Base-by-base conservation (phyloP, 2,329 filamentous ascomycete genomes). In the Neofusicoccum parvum region DNA sequence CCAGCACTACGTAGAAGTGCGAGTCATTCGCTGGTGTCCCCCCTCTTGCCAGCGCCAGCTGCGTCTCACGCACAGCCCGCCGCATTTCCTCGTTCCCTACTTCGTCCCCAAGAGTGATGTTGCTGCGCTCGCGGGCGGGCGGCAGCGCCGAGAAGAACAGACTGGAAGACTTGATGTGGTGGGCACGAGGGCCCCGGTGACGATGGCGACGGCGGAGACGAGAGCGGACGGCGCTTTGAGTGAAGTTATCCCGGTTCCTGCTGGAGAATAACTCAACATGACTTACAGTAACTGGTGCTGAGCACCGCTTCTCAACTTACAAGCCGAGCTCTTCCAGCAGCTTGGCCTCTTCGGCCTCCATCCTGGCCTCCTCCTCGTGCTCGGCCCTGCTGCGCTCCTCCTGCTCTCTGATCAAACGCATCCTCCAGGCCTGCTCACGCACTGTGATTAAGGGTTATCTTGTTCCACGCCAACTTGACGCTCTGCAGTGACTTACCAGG, bases 1-100 rank as follows among this genome's bases (percentile, higher is more conserved):
- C 50, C 50, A 54, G 50, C 50, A 39, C 50, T 54, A 34, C 50
- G 50, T 39, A 54, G 50, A 54, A 54, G 50, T 39, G 34, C 36
- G 50, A 54, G 36, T 34, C 50, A 23, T 54, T 34, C n/a, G 50
- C 50, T 54, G 50, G 50, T 54, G 50, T 23, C 4, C 50, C 50
- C 12, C 50, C 50, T 54, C 50, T 54, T 54, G 50, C 50, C 50
- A n/a, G 50, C 50, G 20, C 17, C 37, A 34, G 27, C 27, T 32
- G 27, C 5, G 27, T 32, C 27, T 37, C 36, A 37, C 34, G 2
- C 15, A 12, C 7, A 15, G n/a, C 43, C n/a, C 15, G 43, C 43
- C 43, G 43, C 43, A 45, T 54, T 54, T 39, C 50, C 36, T 54
- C 34, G n/a, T 54, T 39, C 34, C 34, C n/a, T 36, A 2, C 15